Evolutionary conservation across 2,329 filamentous ascomycete genomes (phyloP).

Genomic region (Blastomyces emzantsi): DNA sequence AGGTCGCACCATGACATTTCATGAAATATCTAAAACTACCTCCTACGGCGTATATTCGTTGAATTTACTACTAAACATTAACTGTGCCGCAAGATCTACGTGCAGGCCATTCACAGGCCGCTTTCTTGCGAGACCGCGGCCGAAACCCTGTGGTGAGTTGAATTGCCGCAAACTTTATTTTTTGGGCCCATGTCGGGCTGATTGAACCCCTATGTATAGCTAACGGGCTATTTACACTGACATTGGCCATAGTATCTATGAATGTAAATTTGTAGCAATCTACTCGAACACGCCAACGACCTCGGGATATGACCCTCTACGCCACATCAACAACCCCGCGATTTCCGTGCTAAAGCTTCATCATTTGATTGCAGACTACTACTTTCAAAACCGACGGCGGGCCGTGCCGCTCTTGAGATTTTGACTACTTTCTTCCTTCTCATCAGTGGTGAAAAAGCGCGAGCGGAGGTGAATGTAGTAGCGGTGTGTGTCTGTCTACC

Average conservation of each 20-base stretch:
- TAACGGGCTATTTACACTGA: background rate
- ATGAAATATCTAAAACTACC: background rate
- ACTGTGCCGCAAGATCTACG: conserved; percentile 2
- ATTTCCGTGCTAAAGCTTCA: background rate
- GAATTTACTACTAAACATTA: background rate
- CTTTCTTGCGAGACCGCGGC: background rate
- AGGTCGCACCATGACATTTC: background rate
- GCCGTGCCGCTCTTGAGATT: background rate
- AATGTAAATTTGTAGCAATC: background rate
- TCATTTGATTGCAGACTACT: background rate
- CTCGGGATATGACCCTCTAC: background rate
- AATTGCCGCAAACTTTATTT: conserved; percentile 2
- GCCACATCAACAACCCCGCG: background rate
- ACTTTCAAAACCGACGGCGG: background rate
- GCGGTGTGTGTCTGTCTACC: background rate
- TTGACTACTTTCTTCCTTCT: background rate
- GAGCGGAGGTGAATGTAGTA: background rate
- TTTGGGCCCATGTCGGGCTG: background rate
- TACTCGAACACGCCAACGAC: background rate
- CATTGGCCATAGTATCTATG: background rate
- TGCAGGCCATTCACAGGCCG: background rate
- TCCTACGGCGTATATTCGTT: background rate
- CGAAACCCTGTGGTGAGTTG: background rate
- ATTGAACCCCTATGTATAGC: background rate
- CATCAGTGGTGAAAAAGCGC: background rate